Evolutionary conservation across 2,329 filamentous ascomycete genomes (phyloP).

Genomic region (Aspergillus sp.): DNA sequence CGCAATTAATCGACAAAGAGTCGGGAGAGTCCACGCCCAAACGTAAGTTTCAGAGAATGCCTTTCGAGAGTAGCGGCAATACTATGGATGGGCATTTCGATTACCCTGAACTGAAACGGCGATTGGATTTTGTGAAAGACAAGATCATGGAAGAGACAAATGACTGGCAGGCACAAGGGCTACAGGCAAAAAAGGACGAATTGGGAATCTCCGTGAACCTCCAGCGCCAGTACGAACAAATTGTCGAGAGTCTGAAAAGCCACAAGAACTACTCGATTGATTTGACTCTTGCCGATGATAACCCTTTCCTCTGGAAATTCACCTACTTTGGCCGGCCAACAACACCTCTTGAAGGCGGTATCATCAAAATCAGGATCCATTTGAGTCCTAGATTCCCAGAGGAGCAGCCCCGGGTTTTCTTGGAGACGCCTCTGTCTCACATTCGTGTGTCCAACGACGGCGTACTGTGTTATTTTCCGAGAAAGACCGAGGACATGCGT

Average conservation of each 20-base stretch:
- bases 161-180: constrained; percentile 70
- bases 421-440: constrained; percentile 83
- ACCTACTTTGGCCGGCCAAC: constrained; percentile 90
- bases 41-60: constrained; percentile 72
- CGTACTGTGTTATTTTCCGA: constrained; percentile 77
- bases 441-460: constrained; percentile 80
- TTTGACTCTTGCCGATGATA: constrained; percentile 72
- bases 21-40: constrained; percentile 55
- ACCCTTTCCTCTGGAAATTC: constrained; percentile 85
- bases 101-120: constrained; percentile 70
- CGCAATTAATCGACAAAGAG: constrained; percentile 61
- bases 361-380: constrained; percentile 76
- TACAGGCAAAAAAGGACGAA: constrained; percentile 62
- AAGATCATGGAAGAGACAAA: constrained; percentile 70
- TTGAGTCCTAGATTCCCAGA: constrained; percentile 85
- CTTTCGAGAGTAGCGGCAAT: constrained; percentile 78
- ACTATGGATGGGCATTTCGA: constrained; percentile 84
- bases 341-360: constrained; percentile 88
- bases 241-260: constrained; percentile 71
- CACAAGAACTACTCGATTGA: constrained; percentile 70
- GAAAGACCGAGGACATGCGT: constrained; percentile 71
- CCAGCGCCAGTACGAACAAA: constrained; percentile 80
- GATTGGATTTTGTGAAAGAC: constrained; percentile 67
- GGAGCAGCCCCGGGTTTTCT: constrained; percentile 79
- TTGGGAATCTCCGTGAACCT: constrained; percentile 77